Base-by-base conservation (phyloP, 1,139 yeast species). In the Pichia sp. region DNA sequence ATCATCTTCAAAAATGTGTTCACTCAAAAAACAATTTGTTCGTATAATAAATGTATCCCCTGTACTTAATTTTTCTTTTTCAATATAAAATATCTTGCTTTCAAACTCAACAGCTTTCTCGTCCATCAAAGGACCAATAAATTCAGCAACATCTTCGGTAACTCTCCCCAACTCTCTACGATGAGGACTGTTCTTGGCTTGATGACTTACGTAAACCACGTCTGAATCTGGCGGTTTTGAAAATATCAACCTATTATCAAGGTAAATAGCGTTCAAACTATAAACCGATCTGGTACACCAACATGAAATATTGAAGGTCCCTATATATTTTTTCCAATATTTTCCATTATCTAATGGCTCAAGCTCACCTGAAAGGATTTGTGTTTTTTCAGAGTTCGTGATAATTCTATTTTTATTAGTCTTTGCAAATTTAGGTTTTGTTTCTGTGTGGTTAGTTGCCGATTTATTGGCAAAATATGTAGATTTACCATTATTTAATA, bases 271-370 rank as follows among this genome's bases (percentile, higher is more conserved):
- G 56, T 6, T 80, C 14, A 47, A 27, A 62, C 65, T 66, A 31
- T 69, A 53, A 0, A 85, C 81, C 0, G 93, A 86, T 37, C 95
- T 65, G 0, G 95, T 86, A 9, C 94, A 88, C 85, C 89, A 82
- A 2, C 87, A 89, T 40, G 77, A 80, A 0, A 83, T 76, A 47
- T 79, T 80, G 22, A 86, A 53, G 1, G 87, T 70, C 0, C 96
- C 96, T 20, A 87, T 67, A 53, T 69, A 81, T 34, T 49, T 49
- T 31, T 38, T 33, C 59, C 58, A 51, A 19, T 24, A 29, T 3
- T 18, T 25, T 21, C 25, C 26, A 10, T 27, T 37, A 18, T 41
- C 24, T 22, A 3, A 20, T 28, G 24, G 18, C 3, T n/a, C 6
- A 8, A 16, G n/a, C 6, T 4, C 13, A 13, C 8, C 18, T n/a